These are phyloP conservation scores for Catharanthus roseus DNA, from an alignment of 257 asterid genomes.

Conservation along the genomic window DNA sequence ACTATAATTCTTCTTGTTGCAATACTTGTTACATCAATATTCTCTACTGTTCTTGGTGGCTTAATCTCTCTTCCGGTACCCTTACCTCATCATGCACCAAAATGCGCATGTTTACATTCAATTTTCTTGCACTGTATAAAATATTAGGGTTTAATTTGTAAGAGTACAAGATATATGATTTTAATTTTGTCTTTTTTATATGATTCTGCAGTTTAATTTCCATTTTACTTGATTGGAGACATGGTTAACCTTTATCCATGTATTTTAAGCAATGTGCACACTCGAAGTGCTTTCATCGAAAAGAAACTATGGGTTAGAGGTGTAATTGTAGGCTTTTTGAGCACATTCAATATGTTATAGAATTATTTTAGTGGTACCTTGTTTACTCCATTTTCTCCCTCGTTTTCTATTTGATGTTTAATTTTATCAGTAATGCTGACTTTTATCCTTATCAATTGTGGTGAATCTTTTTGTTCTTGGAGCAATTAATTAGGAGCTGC, in stretches of 20 bases:
- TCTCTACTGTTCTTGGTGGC: not conserved
- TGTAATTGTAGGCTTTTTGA: not conserved
- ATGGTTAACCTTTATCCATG: not conserved
- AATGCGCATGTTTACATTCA: not conserved
- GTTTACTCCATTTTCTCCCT: not conserved
- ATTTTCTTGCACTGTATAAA: too few relatives aligned
- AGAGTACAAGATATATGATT: not conserved
- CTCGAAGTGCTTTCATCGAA: not conserved
- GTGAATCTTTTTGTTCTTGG: constrained; percentile 9
- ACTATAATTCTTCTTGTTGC: not conserved
- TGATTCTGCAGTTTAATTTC: not conserved
- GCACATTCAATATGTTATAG: not conserved
- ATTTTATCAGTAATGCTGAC: not conserved
- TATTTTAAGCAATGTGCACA: too few relatives aligned
- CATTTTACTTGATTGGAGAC: not conserved
- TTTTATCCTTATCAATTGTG: not conserved
- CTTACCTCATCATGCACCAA: not conserved
- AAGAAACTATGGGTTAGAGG: not conserved
- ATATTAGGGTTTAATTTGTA: not conserved
- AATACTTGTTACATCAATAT: not conserved
- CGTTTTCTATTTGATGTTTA: not conserved
- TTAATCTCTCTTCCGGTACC: constrained; percentile 6
- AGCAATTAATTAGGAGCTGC: constrained; percentile 19
- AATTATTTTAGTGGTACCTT: not conserved
- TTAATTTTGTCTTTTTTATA: not conserved